Conservation (phyloP, 2,329 filamentous ascomycete species). For the Talaromyces sp. region DNA sequence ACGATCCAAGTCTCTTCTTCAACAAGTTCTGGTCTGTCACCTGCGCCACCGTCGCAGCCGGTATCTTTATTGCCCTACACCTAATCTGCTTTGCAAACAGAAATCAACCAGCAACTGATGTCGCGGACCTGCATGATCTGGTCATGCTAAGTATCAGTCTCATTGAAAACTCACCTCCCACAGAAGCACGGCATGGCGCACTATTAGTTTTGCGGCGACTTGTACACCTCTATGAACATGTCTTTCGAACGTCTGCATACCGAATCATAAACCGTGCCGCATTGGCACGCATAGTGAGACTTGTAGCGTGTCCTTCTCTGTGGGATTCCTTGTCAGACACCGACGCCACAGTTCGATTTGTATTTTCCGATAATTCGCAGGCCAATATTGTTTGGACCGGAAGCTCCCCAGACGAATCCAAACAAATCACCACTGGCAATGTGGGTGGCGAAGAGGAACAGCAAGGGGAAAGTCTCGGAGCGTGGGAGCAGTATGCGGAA, state of each 20-base stretch:
- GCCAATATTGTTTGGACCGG: not conserved
- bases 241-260: not conserved
- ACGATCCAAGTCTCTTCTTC: not conserved
- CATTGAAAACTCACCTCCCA: not conserved
- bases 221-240: not conserved
- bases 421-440: not conserved
- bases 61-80: not conserved
- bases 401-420: not conserved
- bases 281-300: not conserved
- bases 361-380: not conserved
- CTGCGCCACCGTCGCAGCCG: not conserved
- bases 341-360: not conserved
- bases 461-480: not conserved
- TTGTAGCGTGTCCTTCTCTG: not conserved
- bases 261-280: not conserved
- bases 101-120: not conserved
- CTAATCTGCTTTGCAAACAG: not conserved
- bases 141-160: not conserved
- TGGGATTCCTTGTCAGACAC: not conserved
- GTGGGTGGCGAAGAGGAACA: not conserved
- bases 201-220: not conserved
- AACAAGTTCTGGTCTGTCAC: not conserved
- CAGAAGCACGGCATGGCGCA: not conserved
- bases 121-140: not conserved
- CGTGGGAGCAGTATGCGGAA: not conserved